phyloP scores from a whole-genome alignment of 371 early-diverging fungal species.

The Lichtheimia hyalospora region DNA sequence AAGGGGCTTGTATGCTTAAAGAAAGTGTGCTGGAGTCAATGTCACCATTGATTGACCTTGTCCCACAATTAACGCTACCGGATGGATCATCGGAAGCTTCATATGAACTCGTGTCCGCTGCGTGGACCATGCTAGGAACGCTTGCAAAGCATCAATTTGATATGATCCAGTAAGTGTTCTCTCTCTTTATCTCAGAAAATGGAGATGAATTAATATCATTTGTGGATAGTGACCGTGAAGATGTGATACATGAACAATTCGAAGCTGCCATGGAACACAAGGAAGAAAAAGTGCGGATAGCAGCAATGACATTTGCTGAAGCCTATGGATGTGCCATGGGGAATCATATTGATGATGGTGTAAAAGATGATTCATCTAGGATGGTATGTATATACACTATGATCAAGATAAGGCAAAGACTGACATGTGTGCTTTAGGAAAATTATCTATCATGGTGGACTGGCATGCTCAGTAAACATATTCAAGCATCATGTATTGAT shows the following conservation, averaged over 20 bases:
- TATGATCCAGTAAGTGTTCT: constrained; percentile 12
- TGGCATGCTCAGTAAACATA: constrained; percentile 40
- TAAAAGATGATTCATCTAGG: not conserved
- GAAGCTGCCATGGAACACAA: constrained; percentile 14
- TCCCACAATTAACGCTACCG: constrained; percentile 6
- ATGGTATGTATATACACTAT: not conserved
- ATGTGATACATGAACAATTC: constrained; percentile 7
- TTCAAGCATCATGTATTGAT: constrained; percentile 48
- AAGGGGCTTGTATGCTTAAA: constrained; percentile 2
- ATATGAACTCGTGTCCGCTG: constrained; percentile 5
- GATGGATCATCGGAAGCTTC: constrained; percentile 12
- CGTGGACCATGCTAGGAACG: constrained; percentile 7
- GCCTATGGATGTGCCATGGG: constrained; percentile 35
- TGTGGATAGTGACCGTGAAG: constrained; percentile 17
- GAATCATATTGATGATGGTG: not conserved
- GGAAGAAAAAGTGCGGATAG: constrained; percentile 26
- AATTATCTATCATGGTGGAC: constrained; percentile 50
- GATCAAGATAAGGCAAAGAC: not conserved
- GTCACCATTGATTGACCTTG: constrained; percentile 8
- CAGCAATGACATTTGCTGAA: constrained; percentile 39
- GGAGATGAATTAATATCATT: not conserved
- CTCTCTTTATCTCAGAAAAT: too few species aligned
- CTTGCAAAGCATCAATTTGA: constrained; percentile 14
- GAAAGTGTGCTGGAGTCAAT: not conserved
- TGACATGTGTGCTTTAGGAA: constrained; percentile 4